Conservation (phyloP, 2,329 filamentous ascomycete species). For the Exophiala sp. region DNA sequence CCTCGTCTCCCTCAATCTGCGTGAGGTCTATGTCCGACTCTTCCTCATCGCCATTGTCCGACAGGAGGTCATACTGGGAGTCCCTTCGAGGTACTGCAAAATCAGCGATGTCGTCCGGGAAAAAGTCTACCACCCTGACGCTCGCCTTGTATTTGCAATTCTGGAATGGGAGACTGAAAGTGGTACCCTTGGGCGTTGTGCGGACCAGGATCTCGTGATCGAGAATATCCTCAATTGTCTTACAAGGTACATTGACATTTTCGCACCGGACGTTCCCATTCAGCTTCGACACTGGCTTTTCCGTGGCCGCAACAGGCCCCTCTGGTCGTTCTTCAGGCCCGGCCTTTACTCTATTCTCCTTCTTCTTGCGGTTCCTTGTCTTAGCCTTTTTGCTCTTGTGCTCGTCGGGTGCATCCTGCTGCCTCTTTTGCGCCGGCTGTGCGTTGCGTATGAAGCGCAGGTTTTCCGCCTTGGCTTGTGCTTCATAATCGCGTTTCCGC, state of each 20-base stretch:
- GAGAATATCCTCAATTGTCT: conserved; percentile 46
- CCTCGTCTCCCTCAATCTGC: conserved; percentile 22
- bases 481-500: conserved; percentile 59
- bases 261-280: conserved; percentile 43
- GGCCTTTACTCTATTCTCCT: conserved; percentile 30
- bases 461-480: conserved; percentile 28
- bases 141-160: conserved; percentile 62
- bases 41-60: conserved; percentile 34
- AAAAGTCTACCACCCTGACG: conserved; percentile 77
- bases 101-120: conserved; percentile 61
- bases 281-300: background rate
- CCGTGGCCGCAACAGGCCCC: background rate
- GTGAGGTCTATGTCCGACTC: conserved; percentile 22
- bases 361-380: conserved; percentile 27
- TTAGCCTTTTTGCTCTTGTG: conserved; percentile 28
- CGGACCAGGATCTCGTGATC: conserved; percentile 44
- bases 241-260: conserved; percentile 38
- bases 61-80: conserved; percentile 49
- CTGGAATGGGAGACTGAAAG: conserved; percentile 60
- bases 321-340: background rate
- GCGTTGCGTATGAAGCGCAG: conserved; percentile 27
- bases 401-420: conserved; percentile 30
- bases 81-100: conserved; percentile 55
- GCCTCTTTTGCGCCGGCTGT: conserved; percentile 18
- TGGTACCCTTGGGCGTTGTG: conserved; percentile 41